Evolutionary conservation across 192 early-diverging fungal species (phyloP).

Genomic region (Pilaira anomala): DNA sequence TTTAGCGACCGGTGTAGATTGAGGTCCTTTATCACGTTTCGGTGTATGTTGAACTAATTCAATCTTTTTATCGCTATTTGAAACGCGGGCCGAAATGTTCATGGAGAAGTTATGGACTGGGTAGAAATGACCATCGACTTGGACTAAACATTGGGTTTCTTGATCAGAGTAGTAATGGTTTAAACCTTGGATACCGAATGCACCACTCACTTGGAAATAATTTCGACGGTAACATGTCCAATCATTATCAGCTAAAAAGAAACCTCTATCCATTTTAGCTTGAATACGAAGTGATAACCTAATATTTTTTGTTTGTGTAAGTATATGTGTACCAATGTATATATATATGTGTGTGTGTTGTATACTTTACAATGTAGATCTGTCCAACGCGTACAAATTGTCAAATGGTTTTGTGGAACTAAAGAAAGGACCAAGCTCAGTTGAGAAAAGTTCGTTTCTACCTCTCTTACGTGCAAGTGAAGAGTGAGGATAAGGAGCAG

Average conservation of each 20-base stretch:
- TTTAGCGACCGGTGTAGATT: constrained; percentile 64
- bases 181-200: constrained; percentile 50
- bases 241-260: constrained; percentile 82
- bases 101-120: constrained; percentile 68
- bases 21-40: constrained; percentile 94
- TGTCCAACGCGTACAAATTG: constrained; percentile 62
- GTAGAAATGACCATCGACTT: constrained; percentile 51
- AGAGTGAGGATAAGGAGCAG: constrained; percentile 24
- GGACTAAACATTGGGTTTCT: constrained; percentile 61
- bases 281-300: constrained; percentile 43
- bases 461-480: constrained; percentile 32
- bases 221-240: constrained; percentile 96
- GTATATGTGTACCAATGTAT: too few relatives aligned
- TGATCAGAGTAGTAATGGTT: constrained; percentile 41
- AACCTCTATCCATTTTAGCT: constrained; percentile 89
- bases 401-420: constrained; percentile 60
- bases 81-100: constrained; percentile 72
- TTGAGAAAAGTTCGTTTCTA: constrained; percentile 41
- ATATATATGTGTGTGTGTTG: background rate
- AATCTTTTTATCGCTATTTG: constrained; percentile 68
- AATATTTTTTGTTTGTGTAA: constrained; percentile 3
- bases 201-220: constrained; percentile 80
- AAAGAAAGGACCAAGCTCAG: constrained; percentile 69
- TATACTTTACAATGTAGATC: constrained; percentile 41
- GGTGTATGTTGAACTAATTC: constrained; percentile 88